Base-by-base conservation (phyloP, 2,329 filamentous ascomycete species). In the Verruconis gallopava region DNA sequence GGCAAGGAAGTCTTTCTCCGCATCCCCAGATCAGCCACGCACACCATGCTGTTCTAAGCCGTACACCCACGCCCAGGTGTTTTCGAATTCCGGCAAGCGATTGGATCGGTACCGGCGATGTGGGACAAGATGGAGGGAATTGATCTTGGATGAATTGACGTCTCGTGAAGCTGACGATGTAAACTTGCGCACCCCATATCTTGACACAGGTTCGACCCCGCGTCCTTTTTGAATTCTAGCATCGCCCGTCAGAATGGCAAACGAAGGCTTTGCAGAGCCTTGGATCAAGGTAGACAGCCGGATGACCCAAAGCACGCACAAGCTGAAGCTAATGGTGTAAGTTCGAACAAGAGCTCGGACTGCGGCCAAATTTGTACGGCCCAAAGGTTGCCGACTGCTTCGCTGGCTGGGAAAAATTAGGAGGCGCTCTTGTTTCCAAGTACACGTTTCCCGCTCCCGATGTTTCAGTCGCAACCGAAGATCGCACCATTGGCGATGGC, bases 391-490 rank as follows among this genome's bases (percentile, higher is more conserved):
- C 47, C n/a, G 43, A 44, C 14, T 50, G 46, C 39, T 33, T 51
- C 30, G 42, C 52, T 47, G 51, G 28, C 9, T 57, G 52, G 25
- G 41, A 41, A 9, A 45, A 45, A 12, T 40, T 53, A 15, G 52
- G 48, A 6, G 47, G 37, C 14, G 40, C 46, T 11, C 48, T 57
- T 46, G 50, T 47, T 5, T 44, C 47, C 0, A 56, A 49, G 38
- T 56, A 55, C 40, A 50, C 46, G 3, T 54, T 58, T 19, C 55
- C 57, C 42, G 25, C 54, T 2, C 53, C 55, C 3, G 58, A 62
- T 42, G 25, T 50, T 19, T 47, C 53, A 17, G 53, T 62, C 1
- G 50, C 55, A 30, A 52, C 53, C 15, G 51, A 58, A 42, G 57
- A 61, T 22, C 50, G 36, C 17, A 47, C 46, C 5, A 56, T 54